Conservation (phyloP, 805 yeast genomes). For the Metschnikowia continentalis region DNA sequence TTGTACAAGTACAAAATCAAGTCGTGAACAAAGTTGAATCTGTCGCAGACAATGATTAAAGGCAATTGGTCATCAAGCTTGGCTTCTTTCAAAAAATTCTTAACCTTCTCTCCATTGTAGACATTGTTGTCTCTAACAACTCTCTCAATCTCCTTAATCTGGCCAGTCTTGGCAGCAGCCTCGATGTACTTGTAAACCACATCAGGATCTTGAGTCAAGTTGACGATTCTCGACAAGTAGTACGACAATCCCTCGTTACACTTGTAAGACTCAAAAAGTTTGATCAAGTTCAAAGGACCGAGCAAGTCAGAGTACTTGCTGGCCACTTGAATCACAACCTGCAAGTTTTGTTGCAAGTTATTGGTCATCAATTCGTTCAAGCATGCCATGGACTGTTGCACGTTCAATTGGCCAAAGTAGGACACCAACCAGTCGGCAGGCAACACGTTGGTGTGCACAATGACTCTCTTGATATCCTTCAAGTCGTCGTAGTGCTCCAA, state of each 20-base stretch:
- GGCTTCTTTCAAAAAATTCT: conserved; percentile 93
- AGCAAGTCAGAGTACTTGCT: conserved; percentile 92
- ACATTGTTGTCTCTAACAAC: conserved; percentile 90
- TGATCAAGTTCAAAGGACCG: conserved; percentile 80
- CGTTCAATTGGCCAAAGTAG: conserved; percentile 90
- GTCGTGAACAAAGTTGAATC: conserved; percentile 88
- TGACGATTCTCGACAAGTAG: conserved; percentile 89
- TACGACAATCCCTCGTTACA: conserved; percentile 92
- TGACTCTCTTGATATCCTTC: conserved; percentile 91
- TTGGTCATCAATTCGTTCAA: conserved; percentile 77
- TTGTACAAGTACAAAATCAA: conserved; percentile 89
- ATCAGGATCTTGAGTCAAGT: conserved; percentile 88
- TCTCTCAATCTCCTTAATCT: conserved; percentile 91
- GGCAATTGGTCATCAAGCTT: conserved; percentile 94
- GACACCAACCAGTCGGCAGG: conserved; percentile 92
- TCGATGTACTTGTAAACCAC: conserved; percentile 95
- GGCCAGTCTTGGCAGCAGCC: conserved; percentile 87
- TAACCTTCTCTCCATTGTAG: conserved; percentile 95
- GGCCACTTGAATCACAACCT: conserved; percentile 92
- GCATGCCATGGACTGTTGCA: conserved; percentile 87
- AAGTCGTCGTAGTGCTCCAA: conserved; percentile 92
- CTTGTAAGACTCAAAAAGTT: conserved; percentile 89
- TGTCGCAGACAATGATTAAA: conserved; percentile 91
- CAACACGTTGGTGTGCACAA: conserved; percentile 78
- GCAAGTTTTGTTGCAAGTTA: conserved; percentile 82